Base-by-base conservation (phyloP, 306 rosid species). In the Psophocarpus tetragonolobus region DNA sequence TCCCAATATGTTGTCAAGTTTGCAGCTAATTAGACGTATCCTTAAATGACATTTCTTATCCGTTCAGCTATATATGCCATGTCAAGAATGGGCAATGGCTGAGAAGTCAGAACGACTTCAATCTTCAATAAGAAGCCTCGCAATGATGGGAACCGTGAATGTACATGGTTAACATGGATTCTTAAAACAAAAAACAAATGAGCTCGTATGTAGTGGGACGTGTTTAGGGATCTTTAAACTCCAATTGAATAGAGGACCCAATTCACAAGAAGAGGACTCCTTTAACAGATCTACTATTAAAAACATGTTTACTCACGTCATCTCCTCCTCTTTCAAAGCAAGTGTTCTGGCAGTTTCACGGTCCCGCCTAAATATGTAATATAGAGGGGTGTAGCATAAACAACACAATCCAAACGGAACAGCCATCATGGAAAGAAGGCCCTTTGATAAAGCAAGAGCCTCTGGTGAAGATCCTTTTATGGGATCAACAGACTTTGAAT, bases 371-470 rank as follows among this genome's bases (percentile, higher is more conserved):
- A 92, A 95, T 36, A 63, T 20, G 63, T 27, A 77, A 74, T 95
- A 91, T 83, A 95, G 83, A 4, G 99, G 97, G 0, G 97, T 91
- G 76, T 92, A 95, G 73, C 90, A 92, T 86, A 95, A 82, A 86
- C 99, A 89, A 48, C 99, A 95, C 81, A 95, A 41, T 4, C 99
- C 97, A 71, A 95, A 92, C 17, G 99, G 99, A 74, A 91, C 63
- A 2, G 71, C 86, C 97, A 87, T 95, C 97, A 92, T 95, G 2
- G 97, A 80, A 60, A 95, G 88, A 60, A 95, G 96, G 21, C 97
- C 99, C 85, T 86, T 92, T 13, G 99, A 95, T 84, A 95, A 83
- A 13, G 99, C 99, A 60, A 87, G 82, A 38, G 99, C 99, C 88
- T 88, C 95, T 10, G 83, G 79, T 15, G 81, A 39, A 44, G 99